phyloP scores from a whole-genome alignment of 2,329 filamentous ascomycete species.

The Sporothrix sp. region DNA sequence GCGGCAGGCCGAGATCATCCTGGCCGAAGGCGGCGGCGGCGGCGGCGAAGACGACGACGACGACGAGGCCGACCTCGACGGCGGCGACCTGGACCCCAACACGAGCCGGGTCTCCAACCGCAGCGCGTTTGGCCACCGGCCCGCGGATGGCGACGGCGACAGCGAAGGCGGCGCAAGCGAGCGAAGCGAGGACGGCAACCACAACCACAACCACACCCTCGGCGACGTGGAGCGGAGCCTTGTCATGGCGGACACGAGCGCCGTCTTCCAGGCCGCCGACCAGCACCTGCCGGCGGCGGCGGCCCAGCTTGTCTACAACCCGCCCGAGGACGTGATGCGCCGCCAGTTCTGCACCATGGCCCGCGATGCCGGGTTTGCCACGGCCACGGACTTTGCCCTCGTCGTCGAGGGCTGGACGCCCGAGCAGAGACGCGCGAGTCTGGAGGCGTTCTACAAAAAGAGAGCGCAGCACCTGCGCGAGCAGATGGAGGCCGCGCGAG shows the following conservation, averaged over 20 bases:
- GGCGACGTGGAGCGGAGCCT: conserved; percentile 25
- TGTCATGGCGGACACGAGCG: conserved; percentile 46
- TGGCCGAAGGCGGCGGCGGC: conserved; percentile 37
- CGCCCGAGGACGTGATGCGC: conserved; percentile 61
- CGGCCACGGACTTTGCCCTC: conserved; percentile 75
- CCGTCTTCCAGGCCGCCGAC: conserved; percentile 18
- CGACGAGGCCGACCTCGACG: conserved; percentile 9
- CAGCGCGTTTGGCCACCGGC: conserved; percentile 10
- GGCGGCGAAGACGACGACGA: conserved; percentile 22
- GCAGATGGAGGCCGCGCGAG: conserved; percentile 7
- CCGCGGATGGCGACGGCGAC: conserved; percentile 15
- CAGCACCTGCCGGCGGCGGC: not conserved
- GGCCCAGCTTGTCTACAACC: conserved; percentile 49
- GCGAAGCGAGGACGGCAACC: conserved; percentile 34
- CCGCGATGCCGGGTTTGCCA: conserved; percentile 62
- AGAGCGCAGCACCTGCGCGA: conserved; percentile 44
- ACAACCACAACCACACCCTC: conserved; percentile 19
- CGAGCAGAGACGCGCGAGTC: conserved; percentile 64
- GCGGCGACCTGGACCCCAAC: conserved; percentile 25
- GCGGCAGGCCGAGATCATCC: conserved; percentile 53
- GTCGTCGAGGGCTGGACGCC: conserved; percentile 87
- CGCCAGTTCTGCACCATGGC: conserved; percentile 92
- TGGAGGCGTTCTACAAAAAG: conserved; percentile 70
- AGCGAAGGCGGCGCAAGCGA: not conserved
- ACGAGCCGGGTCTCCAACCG: conserved; percentile 31